Evolutionary conservation across 176 grass and related monocot genomes (phyloP), one percentile per base, ranked within the genome.

Genomic region (Luzula sylvatica): DNA sequence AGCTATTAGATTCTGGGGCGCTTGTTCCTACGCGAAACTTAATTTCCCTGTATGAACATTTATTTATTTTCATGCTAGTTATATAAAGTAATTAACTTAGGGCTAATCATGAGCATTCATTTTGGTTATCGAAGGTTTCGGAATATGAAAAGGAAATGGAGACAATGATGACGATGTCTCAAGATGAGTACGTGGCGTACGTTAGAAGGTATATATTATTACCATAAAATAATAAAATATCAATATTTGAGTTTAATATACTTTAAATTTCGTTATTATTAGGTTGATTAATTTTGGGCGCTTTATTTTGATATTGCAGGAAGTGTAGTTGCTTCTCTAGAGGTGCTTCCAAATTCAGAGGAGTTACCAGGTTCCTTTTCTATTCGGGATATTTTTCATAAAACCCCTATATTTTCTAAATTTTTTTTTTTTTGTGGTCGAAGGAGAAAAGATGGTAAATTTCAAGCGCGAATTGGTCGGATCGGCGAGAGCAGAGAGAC

Each of bases 251-350:
- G 23, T 46, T 42, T 70, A 51, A 18, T 12, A 12, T 28, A 61
- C 20, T 1, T 15, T 61, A 35, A 35, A 35, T 7, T 7, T 35
- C 5, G 30, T 35, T 35, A 35, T 35, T 7, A 2, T 2, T 35
- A 35, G 30, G 14, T 50, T 61, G 21, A 72, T 41, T 27, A 26
- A 45, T 60, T 9, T 56, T 63, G 19, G 35, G 62, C 15, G 42
- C 50, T n/a, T n/a, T n/a, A 46, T 1, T 45, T 67, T 45, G 52
- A 57, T 56, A 35, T 81, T 58, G 66, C 69, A 98, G 85, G 56
- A 80, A 86, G 78, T 89, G 92, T 69, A 83, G 77, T 59, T 98
- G 85, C 78, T 98, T 98, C 78, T 98, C 92, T 11, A 98, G 92
- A 80, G 92, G 92, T 59, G 83, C 81, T 61, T 98, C 92, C 3